Evolutionary conservation across 1,139 yeast genomes (phyloP).

Genomic region (Spathaspora sp.): DNA sequence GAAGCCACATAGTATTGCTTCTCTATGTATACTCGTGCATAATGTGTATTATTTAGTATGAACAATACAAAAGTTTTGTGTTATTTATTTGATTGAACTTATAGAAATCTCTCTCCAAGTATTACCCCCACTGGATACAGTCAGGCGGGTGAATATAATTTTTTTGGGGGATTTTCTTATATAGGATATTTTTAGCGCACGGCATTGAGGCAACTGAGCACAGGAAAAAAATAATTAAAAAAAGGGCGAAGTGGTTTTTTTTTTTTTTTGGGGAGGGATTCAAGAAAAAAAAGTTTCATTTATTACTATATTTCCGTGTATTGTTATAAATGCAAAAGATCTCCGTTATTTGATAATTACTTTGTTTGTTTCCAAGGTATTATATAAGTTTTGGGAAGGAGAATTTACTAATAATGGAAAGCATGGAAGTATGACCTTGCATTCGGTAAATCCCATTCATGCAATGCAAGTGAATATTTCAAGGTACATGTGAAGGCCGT

Average conservation of each 20-base stretch:
- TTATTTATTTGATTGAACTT: too few relatives aligned
- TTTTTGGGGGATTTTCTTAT: not conserved
- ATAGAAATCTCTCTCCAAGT: too few relatives aligned
- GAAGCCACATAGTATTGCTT: too few relatives aligned
- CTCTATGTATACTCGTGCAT: too few relatives aligned
- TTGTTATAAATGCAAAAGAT: conserved; percentile 1
- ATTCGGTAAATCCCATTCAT: not conserved
- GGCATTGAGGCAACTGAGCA: too few relatives aligned
- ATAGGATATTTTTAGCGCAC: not conserved
- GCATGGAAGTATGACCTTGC: not conserved
- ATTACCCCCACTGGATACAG: too few relatives aligned
- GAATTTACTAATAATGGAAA: not conserved
- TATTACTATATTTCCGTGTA: not conserved
- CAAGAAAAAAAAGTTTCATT: not conserved
- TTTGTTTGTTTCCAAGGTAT: not conserved
- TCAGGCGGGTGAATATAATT: not conserved
- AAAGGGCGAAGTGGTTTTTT: too few relatives aligned
- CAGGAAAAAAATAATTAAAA: too few relatives aligned
- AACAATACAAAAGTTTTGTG: too few relatives aligned
- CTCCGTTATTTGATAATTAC: not conserved
- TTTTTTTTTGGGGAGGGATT: too few relatives aligned
- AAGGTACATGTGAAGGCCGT: not conserved
- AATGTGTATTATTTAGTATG: too few relatives aligned
- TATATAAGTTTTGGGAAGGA: not conserved
- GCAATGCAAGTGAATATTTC: conserved; percentile 1